Evolutionary conservation across 1,139 yeast species (phyloP), one percentile per base, ranked within the genome.

Genomic region (Meyerozyma smithsonii): DNA sequence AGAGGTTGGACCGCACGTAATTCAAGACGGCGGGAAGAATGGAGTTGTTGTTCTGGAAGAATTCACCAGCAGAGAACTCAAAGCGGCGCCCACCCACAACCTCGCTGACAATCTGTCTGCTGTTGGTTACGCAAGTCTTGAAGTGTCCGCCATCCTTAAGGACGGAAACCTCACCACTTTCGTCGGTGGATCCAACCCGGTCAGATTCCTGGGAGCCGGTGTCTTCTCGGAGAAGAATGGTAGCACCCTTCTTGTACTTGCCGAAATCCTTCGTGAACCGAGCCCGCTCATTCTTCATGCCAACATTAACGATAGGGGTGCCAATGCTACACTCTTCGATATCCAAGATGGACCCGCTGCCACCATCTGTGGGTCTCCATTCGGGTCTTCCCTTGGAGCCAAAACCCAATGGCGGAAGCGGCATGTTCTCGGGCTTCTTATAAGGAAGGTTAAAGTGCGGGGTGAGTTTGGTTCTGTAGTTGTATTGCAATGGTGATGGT

Each of bases 261-360:
- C 59, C 64, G 61, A 67, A 84, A 7, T 73, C 74, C 4, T 63
- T 62, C 17, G 54, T 56, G 41, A 84, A 80, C 32, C 69, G 68
- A 10, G 52, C 55, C 43, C 97, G 72, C 60, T 89, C 95, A 50
- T 79, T 77, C n/a, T 61, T 58, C 71, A 90, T 68, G 1, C 95
- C 97, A 36, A 66, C 58, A 58, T 90, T 86, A 26, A 92, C 73
- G 26, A 85, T 79, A 2, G 69, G 65, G 0, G 98, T 92, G 5
- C 96, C 98, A 50, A 92, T 88, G 5, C 81, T 67, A 61, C 98
- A 92, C 48, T 89, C 96, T 57, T 92, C 98, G 48, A 92, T 90
- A 59, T 92, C 98, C 47, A 92, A 65, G 35, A 81, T 78, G 8
- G 74, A 59, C 14, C 62, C 69, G 28, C 58, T 58, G 18, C 84